These are phyloP conservation scores for Pythium grandisporangium DNA, from an alignment of 352 stramenopile species.

Conservation along the genomic window DNA sequence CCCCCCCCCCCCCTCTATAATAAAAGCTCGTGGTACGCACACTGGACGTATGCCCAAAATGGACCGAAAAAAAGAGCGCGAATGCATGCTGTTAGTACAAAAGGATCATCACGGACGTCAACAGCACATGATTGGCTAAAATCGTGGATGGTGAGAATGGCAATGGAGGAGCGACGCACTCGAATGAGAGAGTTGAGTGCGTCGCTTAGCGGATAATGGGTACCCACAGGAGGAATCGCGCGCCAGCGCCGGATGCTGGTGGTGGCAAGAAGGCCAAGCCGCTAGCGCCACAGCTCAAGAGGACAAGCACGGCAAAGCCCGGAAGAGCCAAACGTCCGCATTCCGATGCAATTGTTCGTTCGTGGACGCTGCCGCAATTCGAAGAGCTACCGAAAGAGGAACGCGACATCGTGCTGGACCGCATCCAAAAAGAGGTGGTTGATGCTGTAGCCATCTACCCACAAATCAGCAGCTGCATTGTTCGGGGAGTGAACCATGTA, in stretches of 20 bases:
- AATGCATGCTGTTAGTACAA: no score
- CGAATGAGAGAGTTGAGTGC: no score
- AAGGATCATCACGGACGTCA: no score
- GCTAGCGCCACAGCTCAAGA: constrained; percentile 2
- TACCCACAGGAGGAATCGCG: constrained; percentile 4
- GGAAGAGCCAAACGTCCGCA: constrained; percentile 3
- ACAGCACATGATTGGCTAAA: no score
- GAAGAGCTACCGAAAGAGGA: constrained; percentile 59
- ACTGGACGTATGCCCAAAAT: constrained; percentile 3
- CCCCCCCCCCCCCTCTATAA: no score
- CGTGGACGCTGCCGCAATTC: constrained; percentile 44
- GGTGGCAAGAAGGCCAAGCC: constrained; percentile 4
- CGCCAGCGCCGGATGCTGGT: constrained; percentile 3
- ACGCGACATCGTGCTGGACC: constrained; percentile 71
- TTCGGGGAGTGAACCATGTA: constrained; percentile 55
- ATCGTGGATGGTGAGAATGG: no score
- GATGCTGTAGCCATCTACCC: constrained; percentile 4
- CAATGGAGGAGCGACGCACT: no score
- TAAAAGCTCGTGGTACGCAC: no score
- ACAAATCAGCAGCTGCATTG: constrained; percentile 15
- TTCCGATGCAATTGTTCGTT: constrained; percentile 15
- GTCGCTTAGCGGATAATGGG: no score
- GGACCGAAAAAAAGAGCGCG: constrained; percentile 10
- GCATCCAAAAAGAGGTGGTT: constrained; percentile 54
- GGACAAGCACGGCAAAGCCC: constrained; percentile 1